Conservation (phyloP, 164 flowering plant species). For the Vitis amurensis region DNA sequence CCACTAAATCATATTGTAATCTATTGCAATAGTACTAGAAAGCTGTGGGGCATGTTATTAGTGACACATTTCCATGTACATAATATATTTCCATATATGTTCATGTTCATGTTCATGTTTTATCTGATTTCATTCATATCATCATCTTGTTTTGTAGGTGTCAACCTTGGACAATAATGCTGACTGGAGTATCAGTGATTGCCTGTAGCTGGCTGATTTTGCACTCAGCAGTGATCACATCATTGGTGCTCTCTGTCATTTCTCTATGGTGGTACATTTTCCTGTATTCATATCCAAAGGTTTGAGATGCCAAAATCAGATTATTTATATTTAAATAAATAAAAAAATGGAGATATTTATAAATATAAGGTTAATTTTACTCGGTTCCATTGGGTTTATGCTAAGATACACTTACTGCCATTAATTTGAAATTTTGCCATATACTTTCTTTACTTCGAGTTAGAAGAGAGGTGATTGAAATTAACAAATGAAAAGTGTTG, state of each 20-base stretch:
- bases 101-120: not conserved
- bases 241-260: slow-evolving; percentile 39
- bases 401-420: too few species aligned
- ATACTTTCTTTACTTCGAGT: too few species aligned
- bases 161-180: slow-evolving; percentile 90
- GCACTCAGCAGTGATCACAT: slow-evolving; percentile 53
- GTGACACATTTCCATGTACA: not conserved
- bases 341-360: not conserved
- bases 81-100: not conserved
- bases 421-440: not conserved
- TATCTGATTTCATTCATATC: not conserved
- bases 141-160: slow-evolving; percentile 51
- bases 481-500: too few species aligned
- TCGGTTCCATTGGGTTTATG: too few species aligned
- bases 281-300: slow-evolving; percentile 91
- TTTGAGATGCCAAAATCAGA: slow-evolving; percentile 20
- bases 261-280: slow-evolving; percentile 92
- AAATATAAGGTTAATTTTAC: too few species aligned
- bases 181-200: slow-evolving; percentile 63
- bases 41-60: too few species aligned
- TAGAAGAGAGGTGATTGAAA: too few species aligned
- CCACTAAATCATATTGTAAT: too few species aligned
- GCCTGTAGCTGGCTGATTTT: slow-evolving; percentile 70
- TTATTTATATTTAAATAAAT: not conserved
- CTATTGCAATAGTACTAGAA: too few species aligned